Conservation (phyloP, 345 rosid species). For the Eucalyptus coolabah region DNA sequence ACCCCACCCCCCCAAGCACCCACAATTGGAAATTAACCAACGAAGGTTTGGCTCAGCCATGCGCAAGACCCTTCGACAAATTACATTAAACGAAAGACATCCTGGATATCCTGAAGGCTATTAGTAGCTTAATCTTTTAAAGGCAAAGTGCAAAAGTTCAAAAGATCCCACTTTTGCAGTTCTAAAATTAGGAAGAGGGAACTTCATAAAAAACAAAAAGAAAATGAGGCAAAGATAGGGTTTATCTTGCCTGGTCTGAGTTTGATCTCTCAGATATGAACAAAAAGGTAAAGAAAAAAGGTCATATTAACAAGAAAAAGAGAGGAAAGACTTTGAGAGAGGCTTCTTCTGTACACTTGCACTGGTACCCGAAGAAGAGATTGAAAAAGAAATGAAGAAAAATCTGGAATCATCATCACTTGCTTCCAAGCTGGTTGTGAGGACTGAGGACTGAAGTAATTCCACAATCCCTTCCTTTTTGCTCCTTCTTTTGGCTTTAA, state of each 20-base stretch:
- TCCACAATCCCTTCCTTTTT: not conserved
- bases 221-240: not conserved
- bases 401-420: not conserved
- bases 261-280: not conserved
- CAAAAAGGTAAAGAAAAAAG: not conserved
- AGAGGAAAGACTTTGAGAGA: not conserved
- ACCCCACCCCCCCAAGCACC: not conserved
- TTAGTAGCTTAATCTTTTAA: not conserved
- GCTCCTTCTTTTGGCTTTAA: not conserved
- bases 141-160: not conserved
- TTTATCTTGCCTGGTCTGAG: not conserved
- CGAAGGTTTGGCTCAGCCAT: not conserved
- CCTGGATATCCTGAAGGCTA: not conserved
- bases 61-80: not conserved
- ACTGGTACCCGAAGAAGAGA: not conserved
- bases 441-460: not conserved
- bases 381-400: not conserved
- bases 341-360: not conserved
- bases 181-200: not conserved
- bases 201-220: not conserved
- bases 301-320: not conserved
- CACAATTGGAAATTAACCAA: not conserved
- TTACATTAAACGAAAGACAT: not conserved
- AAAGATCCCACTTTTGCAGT: not conserved
- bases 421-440: not conserved